Percentiles rank a stretch among this genome's conserved stretches.
Evolutionary conservation across 768 basidiomycete genomes (phyloP).

Genomic region (Boletales sp.): DNA sequence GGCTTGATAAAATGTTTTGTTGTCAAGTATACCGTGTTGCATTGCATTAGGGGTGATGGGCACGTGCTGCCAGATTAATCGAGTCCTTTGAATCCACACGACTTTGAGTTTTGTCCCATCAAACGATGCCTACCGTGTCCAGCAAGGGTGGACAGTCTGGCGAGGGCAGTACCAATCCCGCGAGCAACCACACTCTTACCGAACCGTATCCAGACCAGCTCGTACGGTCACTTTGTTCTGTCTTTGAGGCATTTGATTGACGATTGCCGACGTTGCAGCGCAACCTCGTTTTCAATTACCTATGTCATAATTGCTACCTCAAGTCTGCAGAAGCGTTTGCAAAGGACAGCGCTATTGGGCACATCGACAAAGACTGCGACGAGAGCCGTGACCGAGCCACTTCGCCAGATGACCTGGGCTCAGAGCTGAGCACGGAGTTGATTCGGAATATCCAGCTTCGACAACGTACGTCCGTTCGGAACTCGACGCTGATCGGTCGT

Average conservation of each 20-base stretch:
- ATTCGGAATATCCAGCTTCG: slow-evolving; percentile 49
- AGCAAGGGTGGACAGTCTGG: slow-evolving; percentile 16
- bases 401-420: slow-evolving; percentile 6
- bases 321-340: slow-evolving; percentile 67
- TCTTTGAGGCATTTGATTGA: slow-evolving; percentile 1
- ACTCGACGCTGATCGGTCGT: not conserved
- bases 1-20: not conserved
- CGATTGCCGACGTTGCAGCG: slow-evolving; percentile 40
- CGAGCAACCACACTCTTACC: slow-evolving; percentile 23
- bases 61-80: slow-evolving; percentile 13
- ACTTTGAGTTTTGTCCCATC: not conserved
- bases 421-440: slow-evolving; percentile 35
- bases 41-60: not conserved
- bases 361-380: slow-evolving; percentile 69
- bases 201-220: slow-evolving; percentile 43
- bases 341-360: slow-evolving; percentile 56
- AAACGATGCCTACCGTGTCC: slow-evolving; percentile 11
- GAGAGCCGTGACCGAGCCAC: slow-evolving; percentile 39
- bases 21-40: not conserved
- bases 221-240: slow-evolving; percentile 27
- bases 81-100: not conserved
- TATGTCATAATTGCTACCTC: slow-evolving; percentile 72
- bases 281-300: slow-evolving; percentile 69
- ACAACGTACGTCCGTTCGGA: slow-evolving; percentile 41
- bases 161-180: slow-evolving; percentile 1